Evolutionary conservation across 805 yeast genomes (phyloP), one percentile per base, ranked within the genome.

Genomic region (Lachancea waltii): DNA sequence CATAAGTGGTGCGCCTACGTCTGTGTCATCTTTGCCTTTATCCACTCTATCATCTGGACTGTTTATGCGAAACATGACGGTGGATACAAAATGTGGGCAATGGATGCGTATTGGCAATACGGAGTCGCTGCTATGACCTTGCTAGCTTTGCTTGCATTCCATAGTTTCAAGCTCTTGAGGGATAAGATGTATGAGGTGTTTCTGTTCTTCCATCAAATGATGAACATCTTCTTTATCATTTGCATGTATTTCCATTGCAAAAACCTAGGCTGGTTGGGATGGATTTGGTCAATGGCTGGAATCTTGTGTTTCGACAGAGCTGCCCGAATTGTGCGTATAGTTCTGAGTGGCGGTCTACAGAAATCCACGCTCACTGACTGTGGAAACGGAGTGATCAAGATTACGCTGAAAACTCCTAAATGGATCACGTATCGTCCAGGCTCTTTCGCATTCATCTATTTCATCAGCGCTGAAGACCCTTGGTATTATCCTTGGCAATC

Each of bases 1-100:
- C 95, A 85, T 60, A 78, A 70, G 55, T 78, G 85, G 82, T 58
- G 70, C 32, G 81, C 83, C 1, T 64, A 80, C 46, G 63, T 70
- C 0, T 62, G 69, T 47, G 60, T 70, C 7, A 46, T 73, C n/a
- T 59, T 75, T 38, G 69, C 70, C 5, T 48, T 77, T 23, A 62
- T 79, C 13, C 92, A 83, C 51, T 70, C 73, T 6, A 63, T 70
- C 17, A 72, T 74, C 15, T 75, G 78, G 73, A 75, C 84, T 0
- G 51, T 49, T 45, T 63, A 74, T 64, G 39, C 69, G 34, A 35
- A 58, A 41, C 39, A 64, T 51, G 64, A 63, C 50, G 68, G 75
- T 36, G 68, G 65, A 14, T 71, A 63, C 43, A 32, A 51, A 2
- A 42, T 48, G 1, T 50, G 79, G 75, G 51, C 68, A 47, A 37